phyloP scores from a whole-genome alignment of 805 yeast genomes.

The Cyberlindnera subsufficiens region DNA sequence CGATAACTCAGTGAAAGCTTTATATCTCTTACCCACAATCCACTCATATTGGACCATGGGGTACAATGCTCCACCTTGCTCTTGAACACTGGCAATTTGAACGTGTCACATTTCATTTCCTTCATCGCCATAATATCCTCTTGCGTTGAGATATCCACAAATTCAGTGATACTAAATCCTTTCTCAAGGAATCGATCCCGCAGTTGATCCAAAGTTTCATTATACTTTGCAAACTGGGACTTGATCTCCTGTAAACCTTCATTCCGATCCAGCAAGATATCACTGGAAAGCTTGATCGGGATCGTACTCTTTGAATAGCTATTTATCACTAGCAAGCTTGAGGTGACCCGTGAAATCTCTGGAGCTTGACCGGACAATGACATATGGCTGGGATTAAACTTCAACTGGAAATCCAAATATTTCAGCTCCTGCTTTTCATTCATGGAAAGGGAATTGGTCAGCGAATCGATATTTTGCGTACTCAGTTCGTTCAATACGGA shows the following conservation, averaged over 20 bases:
- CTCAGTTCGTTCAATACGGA: conserved; percentile 28
- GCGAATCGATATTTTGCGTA: conserved; percentile 28
- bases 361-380: conserved; percentile 26
- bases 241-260: conserved; percentile 20
- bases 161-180: conserved; percentile 4
- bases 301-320: conserved; percentile 30
- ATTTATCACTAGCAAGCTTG: conserved; percentile 28
- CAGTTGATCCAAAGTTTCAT: conserved; percentile 14
- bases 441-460: conserved; percentile 24
- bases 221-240: conserved; percentile 16
- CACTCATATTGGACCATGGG: conserved; percentile 15
- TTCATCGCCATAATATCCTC: conserved; percentile 20
- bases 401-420: conserved; percentile 25
- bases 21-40: conserved; percentile 19
- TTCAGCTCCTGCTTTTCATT: conserved; percentile 24
- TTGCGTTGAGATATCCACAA: conserved; percentile 8
- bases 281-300: conserved; percentile 36
- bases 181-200: conserved; percentile 5
- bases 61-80: conserved; percentile 15
- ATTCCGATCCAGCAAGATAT: conserved; percentile 22
- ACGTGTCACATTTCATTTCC: conserved; percentile 11
- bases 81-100: conserved; percentile 13
- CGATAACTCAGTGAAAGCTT: conserved; percentile 35
- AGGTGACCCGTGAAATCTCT: conserved; percentile 23
- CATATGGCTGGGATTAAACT: conserved; percentile 19